These are phyloP conservation scores for Lasiodiplodia gonubiensis DNA, from an alignment of 2,329 filamentous ascomycete species.

Conservation along the genomic window DNA sequence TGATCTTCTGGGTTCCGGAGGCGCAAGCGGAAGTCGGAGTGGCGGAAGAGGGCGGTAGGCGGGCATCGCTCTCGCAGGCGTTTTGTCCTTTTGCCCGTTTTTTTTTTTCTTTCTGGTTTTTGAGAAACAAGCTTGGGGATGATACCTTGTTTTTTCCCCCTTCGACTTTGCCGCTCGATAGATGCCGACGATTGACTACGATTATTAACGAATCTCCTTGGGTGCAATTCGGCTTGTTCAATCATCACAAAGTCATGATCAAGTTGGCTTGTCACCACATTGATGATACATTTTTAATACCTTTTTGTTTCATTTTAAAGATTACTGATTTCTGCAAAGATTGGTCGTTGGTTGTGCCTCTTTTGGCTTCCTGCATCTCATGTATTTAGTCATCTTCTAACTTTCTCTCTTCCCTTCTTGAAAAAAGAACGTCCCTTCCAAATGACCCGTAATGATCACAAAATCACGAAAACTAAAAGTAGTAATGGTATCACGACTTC, in stretches of 20 bases:
- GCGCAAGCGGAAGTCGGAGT: not conserved
- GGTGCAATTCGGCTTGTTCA: not conserved
- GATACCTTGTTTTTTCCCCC: constrained; percentile 8
- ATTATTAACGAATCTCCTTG: constrained; percentile 20
- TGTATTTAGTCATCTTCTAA: not conserved
- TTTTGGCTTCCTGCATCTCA: not conserved
- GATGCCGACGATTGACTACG: constrained; percentile 11
- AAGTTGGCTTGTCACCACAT: not conserved
- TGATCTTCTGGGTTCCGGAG: constrained; percentile 21
- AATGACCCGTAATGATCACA: not conserved
- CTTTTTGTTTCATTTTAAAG: not conserved
- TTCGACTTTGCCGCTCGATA: not conserved
- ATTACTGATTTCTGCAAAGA: not conserved
- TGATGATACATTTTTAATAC: constrained; percentile 16
- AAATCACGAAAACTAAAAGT: constrained; percentile 1
- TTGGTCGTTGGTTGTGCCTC: not conserved
- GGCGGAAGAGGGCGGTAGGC: constrained; percentile 8
- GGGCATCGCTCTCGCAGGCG: not conserved
- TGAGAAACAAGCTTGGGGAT: constrained; percentile 8
- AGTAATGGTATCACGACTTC: constrained; percentile 16
- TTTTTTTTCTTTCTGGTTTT: not conserved
- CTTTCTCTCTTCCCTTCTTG: not conserved
- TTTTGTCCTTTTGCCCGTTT: not conserved
- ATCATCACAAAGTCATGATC: not conserved
- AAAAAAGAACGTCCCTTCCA: not conserved